Percentiles rank a stretch among this genome's conserved stretches.
Evolutionary conservation across 208 protist species (phyloP).

Genomic region (Sergeia podlipaevii): DNA sequence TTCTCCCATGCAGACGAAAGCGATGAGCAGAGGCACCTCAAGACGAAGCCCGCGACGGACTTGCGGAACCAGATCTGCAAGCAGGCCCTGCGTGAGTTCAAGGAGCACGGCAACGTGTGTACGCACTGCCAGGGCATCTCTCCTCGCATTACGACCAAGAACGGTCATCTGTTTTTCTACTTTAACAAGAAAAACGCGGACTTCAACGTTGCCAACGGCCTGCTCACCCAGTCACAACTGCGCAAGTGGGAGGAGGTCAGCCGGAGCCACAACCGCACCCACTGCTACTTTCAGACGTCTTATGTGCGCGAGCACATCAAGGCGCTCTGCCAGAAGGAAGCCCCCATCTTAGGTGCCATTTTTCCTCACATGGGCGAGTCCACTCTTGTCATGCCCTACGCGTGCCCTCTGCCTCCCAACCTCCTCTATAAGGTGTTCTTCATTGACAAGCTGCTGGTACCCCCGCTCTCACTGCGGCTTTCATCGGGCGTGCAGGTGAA

Average conservation of each 20-base stretch:
- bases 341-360: slow-evolving; percentile 51
- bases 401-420: slow-evolving; percentile 38
- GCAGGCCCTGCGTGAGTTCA: slow-evolving; percentile 61
- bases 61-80: slow-evolving; percentile 72
- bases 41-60: slow-evolving; percentile 53
- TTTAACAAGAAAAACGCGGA: slow-evolving; percentile 60
- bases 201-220: slow-evolving; percentile 48
- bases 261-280: slow-evolving; percentile 48
- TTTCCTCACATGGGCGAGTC: slow-evolving; percentile 83
- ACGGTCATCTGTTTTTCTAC: slow-evolving; percentile 84
- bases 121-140: slow-evolving; percentile 74
- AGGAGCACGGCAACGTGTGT: slow-evolving; percentile 56
- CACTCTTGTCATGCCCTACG: slow-evolving; percentile 45
- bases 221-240: slow-evolving; percentile 52
- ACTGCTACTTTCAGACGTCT: slow-evolving; percentile 64
- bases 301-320: slow-evolving; percentile 75
- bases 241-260: slow-evolving; percentile 64
- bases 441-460: slow-evolving; percentile 81
- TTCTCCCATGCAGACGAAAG: not conserved
- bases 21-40: too few relatives aligned
- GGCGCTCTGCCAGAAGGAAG: slow-evolving; percentile 71
- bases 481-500: slow-evolving; percentile 71
- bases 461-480: slow-evolving; percentile 79
- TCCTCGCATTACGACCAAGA: slow-evolving; percentile 65
- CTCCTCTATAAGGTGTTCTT: slow-evolving; percentile 85